phyloP scores from a whole-genome alignment of 768 basidiomycete genomes.

The Rickenella mellea region DNA sequence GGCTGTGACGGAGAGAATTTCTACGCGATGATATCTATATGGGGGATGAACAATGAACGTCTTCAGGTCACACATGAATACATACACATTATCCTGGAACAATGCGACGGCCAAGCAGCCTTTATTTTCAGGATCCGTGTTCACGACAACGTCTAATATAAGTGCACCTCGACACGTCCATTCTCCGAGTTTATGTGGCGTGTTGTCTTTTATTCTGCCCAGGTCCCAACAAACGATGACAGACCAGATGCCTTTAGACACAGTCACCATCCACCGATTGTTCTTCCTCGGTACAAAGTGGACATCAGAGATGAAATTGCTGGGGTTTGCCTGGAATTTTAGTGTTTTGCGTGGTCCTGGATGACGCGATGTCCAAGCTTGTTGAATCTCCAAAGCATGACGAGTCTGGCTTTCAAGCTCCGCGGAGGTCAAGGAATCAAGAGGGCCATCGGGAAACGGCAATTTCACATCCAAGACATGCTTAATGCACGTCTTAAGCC shows the following conservation, averaged over 20 bases:
- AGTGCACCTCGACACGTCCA: constrained; percentile 44
- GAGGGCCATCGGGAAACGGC: constrained; percentile 35
- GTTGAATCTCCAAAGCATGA: constrained; percentile 35
- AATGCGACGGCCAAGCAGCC: constrained; percentile 44
- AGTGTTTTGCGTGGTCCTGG: constrained; percentile 4
- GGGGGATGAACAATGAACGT: no score
- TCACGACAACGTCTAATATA: constrained; percentile 44
- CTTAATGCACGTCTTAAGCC: constrained; percentile 38
- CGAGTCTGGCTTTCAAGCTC: constrained; percentile 37
- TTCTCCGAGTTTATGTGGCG: constrained; percentile 25
- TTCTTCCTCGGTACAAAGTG: constrained; percentile 40
- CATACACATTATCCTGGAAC: constrained; percentile 18
- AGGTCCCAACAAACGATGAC: constrained; percentile 46
- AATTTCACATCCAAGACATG: constrained; percentile 36
- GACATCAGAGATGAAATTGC: constrained; percentile 40
- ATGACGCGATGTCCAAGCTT: constrained; percentile 32
- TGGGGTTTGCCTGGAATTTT: constrained; percentile 19
- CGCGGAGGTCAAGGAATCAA: constrained; percentile 26
- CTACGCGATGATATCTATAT: no score
- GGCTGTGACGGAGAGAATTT: background rate
- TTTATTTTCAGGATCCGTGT: constrained; percentile 32
- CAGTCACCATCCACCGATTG: constrained; percentile 37
- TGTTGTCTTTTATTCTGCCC: constrained; percentile 8
- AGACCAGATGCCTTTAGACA: constrained; percentile 56
- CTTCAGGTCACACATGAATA: no score